Base-by-base conservation (phyloP, 768 basidiomycete genomes). In the Boletus rubropictus region DNA sequence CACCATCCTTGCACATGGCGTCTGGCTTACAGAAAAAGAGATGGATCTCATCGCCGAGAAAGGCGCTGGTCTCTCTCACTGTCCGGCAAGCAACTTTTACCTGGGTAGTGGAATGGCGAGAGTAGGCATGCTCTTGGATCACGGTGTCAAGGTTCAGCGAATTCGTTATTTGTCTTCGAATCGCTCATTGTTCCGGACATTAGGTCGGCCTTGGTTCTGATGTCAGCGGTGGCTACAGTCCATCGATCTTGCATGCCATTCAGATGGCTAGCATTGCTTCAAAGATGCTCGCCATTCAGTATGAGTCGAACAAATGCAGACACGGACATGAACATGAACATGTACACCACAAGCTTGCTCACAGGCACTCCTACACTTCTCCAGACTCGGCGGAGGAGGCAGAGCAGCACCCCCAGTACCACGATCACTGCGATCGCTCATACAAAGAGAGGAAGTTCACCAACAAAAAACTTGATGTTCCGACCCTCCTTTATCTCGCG, bases 131-230 rank as follows among this genome's bases (percentile, higher is more conserved):
- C 82, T 86, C 66, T 72, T 97, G 11, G 93, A 97, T 64, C 69
- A 66, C 38, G 92, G 89, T 3, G 78, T 97, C 63, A 96, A 96
- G 76, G 93, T 88, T 46, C 24, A 69, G 57, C 37, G 1, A 42
- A 3, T 51, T 43, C 32, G 6, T 38, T 9, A n/a, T 18, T 39
- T 40, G 36, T 38, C 24, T 24, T 37, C 15, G 12, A 21, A 29
- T 41, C 39, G 22, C 50, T 58, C 33, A 58, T 42, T 28, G 2
- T 4, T 37, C 12, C 6, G 28, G 28, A 40, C 17, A 22, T 24
- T 29, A 93, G 91, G 89, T 97, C 51, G 91, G 92, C 15, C 71
- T 98, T n/a, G 95, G 95, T 3, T 94, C 94, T 42, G 92, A 95
- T 61, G 83, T 88, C 44, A 86, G 90, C 2, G 95, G 95, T 10